These are phyloP conservation scores for Primulina eburnea DNA, from an alignment of 257 asterid species.

Conservation along the genomic window DNA sequence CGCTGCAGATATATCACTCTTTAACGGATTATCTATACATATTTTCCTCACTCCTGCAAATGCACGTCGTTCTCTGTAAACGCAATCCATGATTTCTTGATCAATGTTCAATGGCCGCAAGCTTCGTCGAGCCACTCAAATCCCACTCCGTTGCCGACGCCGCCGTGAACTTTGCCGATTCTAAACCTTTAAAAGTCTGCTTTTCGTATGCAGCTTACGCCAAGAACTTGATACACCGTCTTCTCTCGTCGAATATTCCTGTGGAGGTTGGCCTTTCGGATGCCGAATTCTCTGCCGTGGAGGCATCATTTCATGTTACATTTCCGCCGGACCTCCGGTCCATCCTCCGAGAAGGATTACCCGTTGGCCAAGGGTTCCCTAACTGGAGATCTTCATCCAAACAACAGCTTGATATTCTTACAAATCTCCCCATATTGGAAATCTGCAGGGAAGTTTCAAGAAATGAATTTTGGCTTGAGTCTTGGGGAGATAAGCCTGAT, in stretches of 20 bases:
- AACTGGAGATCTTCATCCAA: conserved; percentile 84
- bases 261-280: conserved; percentile 73
- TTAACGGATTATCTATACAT: neutral
- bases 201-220: conserved; percentile 93
- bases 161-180: conserved; percentile 31
- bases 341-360: conserved; percentile 82
- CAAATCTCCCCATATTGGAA: conserved; percentile 47
- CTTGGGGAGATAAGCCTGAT: conserved; percentile 67
- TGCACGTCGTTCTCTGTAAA: neutral
- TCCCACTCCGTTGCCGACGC: neutral
- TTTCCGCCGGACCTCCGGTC: conserved; percentile 93
- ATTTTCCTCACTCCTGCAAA: neutral
- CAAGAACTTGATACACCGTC: conserved; percentile 53
- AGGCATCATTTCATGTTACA: conserved; percentile 40
- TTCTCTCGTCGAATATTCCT: conserved; percentile 50
- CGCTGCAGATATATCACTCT: conserved; percentile 18
- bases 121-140: conserved; percentile 15
- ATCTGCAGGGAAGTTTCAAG: conserved; percentile 51
- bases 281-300: conserved; percentile 52
- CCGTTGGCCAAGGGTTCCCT: conserved; percentile 74
- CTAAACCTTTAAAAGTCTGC: conserved; percentile 55
- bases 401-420: conserved; percentile 55
- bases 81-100: conserved; percentile 24
- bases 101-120: conserved; percentile 33
- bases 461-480: conserved; percentile 48